Conservation (phyloP, 495 filamentous ascomycete species). For the Massariosphaeria phaeospora region DNA sequence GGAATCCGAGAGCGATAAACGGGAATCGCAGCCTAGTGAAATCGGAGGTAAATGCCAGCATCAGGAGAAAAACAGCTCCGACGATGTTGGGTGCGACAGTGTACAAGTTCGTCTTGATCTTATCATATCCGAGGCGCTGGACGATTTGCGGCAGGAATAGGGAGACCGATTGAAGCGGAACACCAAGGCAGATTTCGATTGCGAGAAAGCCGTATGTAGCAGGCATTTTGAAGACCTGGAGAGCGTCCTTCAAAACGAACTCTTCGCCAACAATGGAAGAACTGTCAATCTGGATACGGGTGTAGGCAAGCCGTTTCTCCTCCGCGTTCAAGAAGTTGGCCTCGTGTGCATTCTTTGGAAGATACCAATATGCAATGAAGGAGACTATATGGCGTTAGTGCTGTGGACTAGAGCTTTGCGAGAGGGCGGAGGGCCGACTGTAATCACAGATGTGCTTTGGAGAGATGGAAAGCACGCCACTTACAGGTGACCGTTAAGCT, state of each 20-base stretch:
- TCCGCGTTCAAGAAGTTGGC: conserved; percentile 59
- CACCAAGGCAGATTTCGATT: conserved; percentile 71
- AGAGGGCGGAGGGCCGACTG: no score
- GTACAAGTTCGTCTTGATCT: conserved; percentile 70
- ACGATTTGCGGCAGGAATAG: conserved; percentile 76
- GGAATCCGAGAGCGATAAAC: conserved; percentile 67
- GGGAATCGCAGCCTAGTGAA: conserved; percentile 62
- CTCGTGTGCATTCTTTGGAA: conserved; percentile 59
- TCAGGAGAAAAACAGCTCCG: conserved; percentile 63
- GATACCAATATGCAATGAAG: conserved; percentile 64
- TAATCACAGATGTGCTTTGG: background rate
- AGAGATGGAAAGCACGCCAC: background rate
- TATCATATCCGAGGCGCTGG: conserved; percentile 54
- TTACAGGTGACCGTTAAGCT: conserved; percentile 52
- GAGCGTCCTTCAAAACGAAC: conserved; percentile 60
- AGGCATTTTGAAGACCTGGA: conserved; percentile 59
- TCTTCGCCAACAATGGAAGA: conserved; percentile 67
- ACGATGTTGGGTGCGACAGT: conserved; percentile 65
- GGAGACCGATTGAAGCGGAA: conserved; percentile 64
- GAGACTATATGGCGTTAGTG: conserved; percentile 40
- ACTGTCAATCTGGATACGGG: conserved; percentile 69
- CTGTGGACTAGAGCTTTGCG: no score
- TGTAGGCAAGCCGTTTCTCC: conserved; percentile 66
- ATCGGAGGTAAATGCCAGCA: conserved; percentile 65
- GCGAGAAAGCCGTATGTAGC: conserved; percentile 59